Base-by-base conservation (phyloP, 2,329 filamentous ascomycete species). In the Fusarium oligoseptatum region DNA sequence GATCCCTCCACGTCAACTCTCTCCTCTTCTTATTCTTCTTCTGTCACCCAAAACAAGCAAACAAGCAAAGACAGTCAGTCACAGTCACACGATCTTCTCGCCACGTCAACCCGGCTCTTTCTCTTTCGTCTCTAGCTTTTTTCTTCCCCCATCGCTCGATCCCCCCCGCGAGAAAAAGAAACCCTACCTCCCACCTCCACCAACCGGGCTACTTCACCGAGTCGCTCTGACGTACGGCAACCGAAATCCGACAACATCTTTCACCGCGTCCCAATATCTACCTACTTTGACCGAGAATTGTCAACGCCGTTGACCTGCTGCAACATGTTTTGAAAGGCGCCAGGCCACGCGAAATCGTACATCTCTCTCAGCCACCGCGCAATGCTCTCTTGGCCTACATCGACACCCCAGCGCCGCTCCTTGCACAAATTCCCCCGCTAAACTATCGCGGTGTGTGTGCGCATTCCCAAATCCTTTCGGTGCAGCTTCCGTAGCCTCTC, bases 1-100 rank as follows among this genome's bases (percentile, higher is more conserved):
- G 52, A 48, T 60, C 62, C 48, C 50, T 72, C 66, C 72, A 66
- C 72, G 41, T 70, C 72, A 52, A 73, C 65, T 66, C 72, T 72
- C 68, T 61, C 72, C 74, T 76, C 71, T 69, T 70, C 72, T 70
- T 20, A 58, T 68, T 68, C 73, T 66, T 68, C 52, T 61, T 36
- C 34, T 41, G 48, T 67, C 67, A 75, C 65, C 55, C 62, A 66
- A 36, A 60, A 17, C 11, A 34, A 60, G 10, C 48, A 52, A 52
- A 8, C 27, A 29, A 60, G 10, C 48, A 52, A 52, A 36, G 6
- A 36, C 34, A 36, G 29, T 17, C 48, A n/a, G 48, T 27, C 27
- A 29, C 24, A 52, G 48, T 39, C 60, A 67, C 60, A 56, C 61
- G 57, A 71, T 57, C 32, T 50, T 57, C 58, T 61, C 24, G 15